A percentile compares a stretch with the other conserved stretches of the same genome.
Conservation (phyloP, 352 stramenopile species). For the Phytophthora cactorum region DNA sequence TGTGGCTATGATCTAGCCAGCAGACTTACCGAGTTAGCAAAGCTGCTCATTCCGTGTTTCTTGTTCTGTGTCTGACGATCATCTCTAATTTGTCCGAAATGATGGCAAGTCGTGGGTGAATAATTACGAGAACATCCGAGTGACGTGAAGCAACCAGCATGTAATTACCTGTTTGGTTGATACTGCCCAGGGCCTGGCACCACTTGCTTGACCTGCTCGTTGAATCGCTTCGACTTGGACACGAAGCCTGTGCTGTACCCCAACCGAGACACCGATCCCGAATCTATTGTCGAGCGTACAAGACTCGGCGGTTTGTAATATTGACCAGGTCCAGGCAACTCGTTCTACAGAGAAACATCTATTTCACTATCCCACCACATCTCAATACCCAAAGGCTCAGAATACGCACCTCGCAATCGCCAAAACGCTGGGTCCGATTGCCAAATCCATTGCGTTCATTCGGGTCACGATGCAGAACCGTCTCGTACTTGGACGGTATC, state of each 20-base stretch:
- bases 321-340: slow-evolving; percentile 67
- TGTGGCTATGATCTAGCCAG: not conserved
- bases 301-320: slow-evolving; percentile 75
- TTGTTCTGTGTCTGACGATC: slow-evolving; percentile 62
- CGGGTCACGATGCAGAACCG: slow-evolving; percentile 61
- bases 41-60: slow-evolving; percentile 75
- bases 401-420: slow-evolving; percentile 50
- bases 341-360: slow-evolving; percentile 49
- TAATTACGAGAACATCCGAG: not conserved
- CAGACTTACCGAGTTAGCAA: slow-evolving; percentile 55
- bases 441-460: slow-evolving; percentile 74
- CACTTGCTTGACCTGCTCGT: slow-evolving; percentile 49
- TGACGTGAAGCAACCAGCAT: not conserved
- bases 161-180: slow-evolving; percentile 49
- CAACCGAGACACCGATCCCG: slow-evolving; percentile 75
- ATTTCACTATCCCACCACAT: slow-evolving; percentile 1
- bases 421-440: slow-evolving; percentile 71
- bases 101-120: not conserved
- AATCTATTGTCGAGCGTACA: slow-evolving; percentile 63
- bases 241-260: slow-evolving; percentile 82
- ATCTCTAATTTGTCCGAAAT: slow-evolving; percentile 21
- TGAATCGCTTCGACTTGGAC: slow-evolving; percentile 80
- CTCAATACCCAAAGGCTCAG: not conserved
- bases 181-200: slow-evolving; percentile 74
- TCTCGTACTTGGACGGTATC: slow-evolving; percentile 86